Evolutionary conservation across 2,329 filamentous ascomycete species (phyloP).

Genomic region (Trichoderma cornu-damae): DNA sequence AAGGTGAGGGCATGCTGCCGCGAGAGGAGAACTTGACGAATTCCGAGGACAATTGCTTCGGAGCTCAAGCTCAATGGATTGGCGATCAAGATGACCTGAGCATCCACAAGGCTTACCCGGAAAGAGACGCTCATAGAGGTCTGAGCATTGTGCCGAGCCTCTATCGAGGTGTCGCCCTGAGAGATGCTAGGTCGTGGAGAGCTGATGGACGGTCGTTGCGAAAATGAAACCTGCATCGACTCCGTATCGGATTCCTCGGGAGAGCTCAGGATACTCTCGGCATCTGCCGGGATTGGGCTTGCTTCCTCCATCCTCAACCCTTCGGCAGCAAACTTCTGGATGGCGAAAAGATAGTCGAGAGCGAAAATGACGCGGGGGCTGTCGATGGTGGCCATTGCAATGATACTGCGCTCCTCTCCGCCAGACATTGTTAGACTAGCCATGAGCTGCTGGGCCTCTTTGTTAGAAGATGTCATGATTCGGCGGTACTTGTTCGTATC

Average conservation of each 20-base stretch:
- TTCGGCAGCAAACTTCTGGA: constrained; percentile 75
- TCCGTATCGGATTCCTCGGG: constrained; percentile 56
- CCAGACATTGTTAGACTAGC: constrained; percentile 90
- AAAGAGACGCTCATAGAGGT: constrained; percentile 70
- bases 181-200: constrained; percentile 27
- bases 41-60: constrained; percentile 91
- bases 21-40: constrained; percentile 86
- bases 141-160: constrained; percentile 22
- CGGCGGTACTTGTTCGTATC: constrained; percentile 95
- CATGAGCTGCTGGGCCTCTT: constrained; percentile 96
- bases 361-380: constrained; percentile 94
- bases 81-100: constrained; percentile 92
- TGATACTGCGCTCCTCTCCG: constrained; percentile 72
- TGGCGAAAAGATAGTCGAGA: constrained; percentile 87
- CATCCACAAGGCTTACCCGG: constrained; percentile 89
- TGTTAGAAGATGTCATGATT: constrained; percentile 97
- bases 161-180: constrained; percentile 17
- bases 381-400: constrained; percentile 89
- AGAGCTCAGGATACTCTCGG: constrained; percentile 51
- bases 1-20: constrained; percentile 92
- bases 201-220: constrained; percentile 23
- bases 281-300: constrained; percentile 43
- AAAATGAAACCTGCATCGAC: constrained; percentile 47
- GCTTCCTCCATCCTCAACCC: constrained; percentile 61
- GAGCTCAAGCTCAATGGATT: constrained; percentile 87